phyloP scores from a whole-genome alignment of 495 filamentous ascomycete species.

The Lophium mytilinum region DNA sequence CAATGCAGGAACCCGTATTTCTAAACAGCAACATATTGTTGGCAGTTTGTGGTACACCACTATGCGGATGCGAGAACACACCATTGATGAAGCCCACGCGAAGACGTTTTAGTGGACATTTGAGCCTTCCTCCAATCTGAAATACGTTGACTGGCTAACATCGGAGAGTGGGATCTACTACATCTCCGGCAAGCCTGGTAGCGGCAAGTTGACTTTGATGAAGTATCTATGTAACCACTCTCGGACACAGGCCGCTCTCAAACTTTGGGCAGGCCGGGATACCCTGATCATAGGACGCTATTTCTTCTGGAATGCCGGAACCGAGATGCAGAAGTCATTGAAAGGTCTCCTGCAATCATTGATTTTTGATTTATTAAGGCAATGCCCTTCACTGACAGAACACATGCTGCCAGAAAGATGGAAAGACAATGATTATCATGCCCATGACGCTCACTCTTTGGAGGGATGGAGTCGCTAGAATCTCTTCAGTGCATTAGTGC shows the following conservation, averaged over 20 bases:
- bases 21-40: slow-evolving; percentile 4
- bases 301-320: slow-evolving; percentile 42
- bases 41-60: slow-evolving; percentile 21
- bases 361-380: slow-evolving; percentile 34
- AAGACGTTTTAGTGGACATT: slow-evolving; percentile 33
- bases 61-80: slow-evolving; percentile 7
- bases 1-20: too few relatives aligned
- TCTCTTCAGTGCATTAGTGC: too few relatives aligned
- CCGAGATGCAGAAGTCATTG: slow-evolving; percentile 34
- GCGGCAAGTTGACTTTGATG: slow-evolving; percentile 40
- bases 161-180: slow-evolving; percentile 29
- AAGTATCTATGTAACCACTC: slow-evolving; percentile 25
- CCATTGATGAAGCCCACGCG: slow-evolving; percentile 16
- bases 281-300: slow-evolving; percentile 29
- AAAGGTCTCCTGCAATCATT: slow-evolving; percentile 39
- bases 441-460: too few relatives aligned
- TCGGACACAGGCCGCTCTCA: slow-evolving; percentile 3
- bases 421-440: too few relatives aligned
- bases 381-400: slow-evolving; percentile 31
- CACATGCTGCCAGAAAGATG: slow-evolving; percentile 2
- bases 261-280: slow-evolving; percentile 10
- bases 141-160: slow-evolving; percentile 32
- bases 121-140: slow-evolving; percentile 11
- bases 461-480: too few relatives aligned
- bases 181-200: slow-evolving; percentile 37